phyloP scores from a whole-genome alignment of 2,329 filamentous ascomycete species.

The Talaromyces sp. region DNA sequence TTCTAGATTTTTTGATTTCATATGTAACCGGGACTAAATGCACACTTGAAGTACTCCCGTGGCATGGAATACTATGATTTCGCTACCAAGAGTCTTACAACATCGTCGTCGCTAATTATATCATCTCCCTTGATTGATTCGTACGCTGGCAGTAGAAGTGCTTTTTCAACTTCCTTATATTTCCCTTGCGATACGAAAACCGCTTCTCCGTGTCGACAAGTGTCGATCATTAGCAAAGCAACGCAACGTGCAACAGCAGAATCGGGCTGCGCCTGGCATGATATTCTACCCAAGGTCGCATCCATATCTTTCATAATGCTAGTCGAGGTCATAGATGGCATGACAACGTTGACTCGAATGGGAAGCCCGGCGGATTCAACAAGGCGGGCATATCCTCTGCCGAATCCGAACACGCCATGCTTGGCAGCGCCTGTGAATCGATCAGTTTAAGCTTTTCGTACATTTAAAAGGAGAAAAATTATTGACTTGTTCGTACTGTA shows the following conservation, averaged over 20 bases:
- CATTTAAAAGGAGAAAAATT: not conserved
- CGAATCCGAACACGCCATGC: conserved; percentile 50
- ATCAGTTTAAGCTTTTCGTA: not conserved
- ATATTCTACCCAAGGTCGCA: not conserved
- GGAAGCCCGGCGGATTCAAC: conserved; percentile 30
- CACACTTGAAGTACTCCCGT: too few species aligned
- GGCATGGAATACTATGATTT: not conserved
- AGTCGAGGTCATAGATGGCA: conserved; percentile 52
- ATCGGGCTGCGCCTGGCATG: conserved; percentile 37
- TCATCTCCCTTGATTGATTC: conserved; percentile 1
- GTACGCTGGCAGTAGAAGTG: conserved; percentile 9
- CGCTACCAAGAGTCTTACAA: not conserved
- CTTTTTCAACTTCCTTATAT: conserved; percentile 51
- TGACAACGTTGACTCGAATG: conserved; percentile 52
- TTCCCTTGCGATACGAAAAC: conserved; percentile 47
- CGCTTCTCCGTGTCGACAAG: conserved; percentile 44
- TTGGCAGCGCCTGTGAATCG: conserved; percentile 39
- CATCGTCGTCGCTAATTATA: conserved; percentile 1
- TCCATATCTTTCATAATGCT: conserved; percentile 36
- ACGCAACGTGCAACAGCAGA: conserved; percentile 45
- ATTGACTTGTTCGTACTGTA: conserved; percentile 30
- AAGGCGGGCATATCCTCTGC: conserved; percentile 41
- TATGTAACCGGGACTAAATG: too few species aligned
- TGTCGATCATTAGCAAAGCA: conserved; percentile 46
- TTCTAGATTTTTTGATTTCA: not conserved